Evolutionary conservation across 75 land plant genomes (phyloP).

Genomic region (Gnetum montanum): DNA sequence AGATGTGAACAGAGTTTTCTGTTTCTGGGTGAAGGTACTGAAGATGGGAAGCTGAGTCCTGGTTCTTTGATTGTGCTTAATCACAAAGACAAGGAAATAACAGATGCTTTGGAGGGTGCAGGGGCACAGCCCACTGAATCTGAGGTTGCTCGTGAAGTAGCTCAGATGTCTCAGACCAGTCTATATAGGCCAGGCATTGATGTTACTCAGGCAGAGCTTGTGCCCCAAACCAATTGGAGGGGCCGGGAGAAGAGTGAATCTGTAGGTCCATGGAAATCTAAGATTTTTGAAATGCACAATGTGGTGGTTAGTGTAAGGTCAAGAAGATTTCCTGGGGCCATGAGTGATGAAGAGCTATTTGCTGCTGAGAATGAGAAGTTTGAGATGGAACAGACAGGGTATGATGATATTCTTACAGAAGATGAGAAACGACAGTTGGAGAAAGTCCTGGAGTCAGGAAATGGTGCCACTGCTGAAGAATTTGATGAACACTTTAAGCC

Average conservation of each 20-base stretch:
- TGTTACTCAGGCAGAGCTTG: conserved; percentile 23
- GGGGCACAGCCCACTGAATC: conserved; percentile 12
- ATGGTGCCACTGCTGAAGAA: conserved; percentile 20
- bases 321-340: conserved; percentile 19
- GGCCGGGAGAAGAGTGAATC: conserved; percentile 17
- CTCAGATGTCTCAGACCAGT: conserved; percentile 23
- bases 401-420: conserved; percentile 16
- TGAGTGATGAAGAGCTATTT: conserved; percentile 24
- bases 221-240: conserved; percentile 22
- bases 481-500: conserved; percentile 13
- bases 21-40: too few species aligned
- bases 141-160: conserved; percentile 23
- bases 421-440: conserved; percentile 13
- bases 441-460: conserved; percentile 4
- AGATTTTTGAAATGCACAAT: conserved; percentile 19
- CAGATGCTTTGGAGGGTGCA: conserved; percentile 21
- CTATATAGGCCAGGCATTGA: conserved; percentile 21
- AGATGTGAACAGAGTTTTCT: conserved; percentile 21
- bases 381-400: conserved; percentile 9
- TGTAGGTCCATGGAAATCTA: conserved; percentile 18
- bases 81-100: conserved; percentile 19
- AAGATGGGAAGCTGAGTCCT: conserved; percentile 14
- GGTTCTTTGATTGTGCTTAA: conserved; percentile 12
- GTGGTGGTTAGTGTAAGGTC: conserved; percentile 22
- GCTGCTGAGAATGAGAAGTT: conserved; percentile 10